Conservation (phyloP, 73 alveolate species). For the Blepharisma stoltei region DNA sequence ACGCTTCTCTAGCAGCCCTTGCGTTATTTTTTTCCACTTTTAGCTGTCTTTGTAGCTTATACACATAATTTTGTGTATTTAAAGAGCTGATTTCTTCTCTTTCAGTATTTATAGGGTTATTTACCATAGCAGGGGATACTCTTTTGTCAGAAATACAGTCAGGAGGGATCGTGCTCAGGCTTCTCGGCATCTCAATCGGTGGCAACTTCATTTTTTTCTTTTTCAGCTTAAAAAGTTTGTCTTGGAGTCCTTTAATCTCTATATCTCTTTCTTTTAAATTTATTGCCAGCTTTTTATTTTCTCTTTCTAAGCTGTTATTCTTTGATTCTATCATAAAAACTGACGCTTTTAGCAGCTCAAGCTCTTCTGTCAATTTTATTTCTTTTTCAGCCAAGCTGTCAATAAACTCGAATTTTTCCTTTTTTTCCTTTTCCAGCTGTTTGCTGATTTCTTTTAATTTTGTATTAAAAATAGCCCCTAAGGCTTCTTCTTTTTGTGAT, state of each 20-base stretch:
- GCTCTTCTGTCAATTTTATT: not conserved
- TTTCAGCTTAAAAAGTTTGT: not conserved
- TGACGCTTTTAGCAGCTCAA: not conserved
- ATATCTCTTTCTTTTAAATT: not conserved
- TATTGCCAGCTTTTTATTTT: not conserved
- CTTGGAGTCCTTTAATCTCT: conserved; percentile 1
- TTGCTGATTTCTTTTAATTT: conserved; percentile 15
- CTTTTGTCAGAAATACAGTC: no score
- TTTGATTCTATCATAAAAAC: not conserved
- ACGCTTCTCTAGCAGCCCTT: conserved; percentile 22
- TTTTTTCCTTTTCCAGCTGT: conserved; percentile 11
- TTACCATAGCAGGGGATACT: no score
- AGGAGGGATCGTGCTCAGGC: no score
- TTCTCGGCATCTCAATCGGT: not conserved
- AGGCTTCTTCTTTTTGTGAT: not conserved
- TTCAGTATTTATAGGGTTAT: no score
- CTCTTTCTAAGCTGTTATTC: not conserved
- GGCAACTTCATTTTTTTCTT: conserved; percentile 4
- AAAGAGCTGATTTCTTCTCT: no score
- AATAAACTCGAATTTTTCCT: conserved; percentile 8
- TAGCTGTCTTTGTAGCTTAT: conserved; percentile 1
- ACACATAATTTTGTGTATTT: not conserved
- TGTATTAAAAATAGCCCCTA: conserved; percentile 6
- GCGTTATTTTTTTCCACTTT: conserved; percentile 3
- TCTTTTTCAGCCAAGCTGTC: not conserved